These are phyloP conservation scores for Fusarium concolor DNA, from an alignment of 2,329 filamentous ascomycete genomes.

Conservation along the genomic window DNA sequence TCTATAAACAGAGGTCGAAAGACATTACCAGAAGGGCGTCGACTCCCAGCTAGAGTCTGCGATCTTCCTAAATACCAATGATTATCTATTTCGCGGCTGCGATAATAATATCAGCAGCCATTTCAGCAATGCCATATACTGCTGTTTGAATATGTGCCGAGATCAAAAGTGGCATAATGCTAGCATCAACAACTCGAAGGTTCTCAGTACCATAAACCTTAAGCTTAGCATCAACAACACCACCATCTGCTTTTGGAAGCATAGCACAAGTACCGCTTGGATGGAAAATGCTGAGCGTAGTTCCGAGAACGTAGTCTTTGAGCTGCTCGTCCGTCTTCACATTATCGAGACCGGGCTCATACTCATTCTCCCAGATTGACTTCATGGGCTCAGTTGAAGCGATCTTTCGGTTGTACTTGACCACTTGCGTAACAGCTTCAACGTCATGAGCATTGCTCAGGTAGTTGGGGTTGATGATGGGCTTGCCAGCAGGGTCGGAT, in stretches of 20 bases:
- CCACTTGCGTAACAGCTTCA: constrained; percentile 48
- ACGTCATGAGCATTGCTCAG: constrained; percentile 46
- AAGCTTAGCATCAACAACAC: constrained; percentile 58
- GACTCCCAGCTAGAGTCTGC: too few relatives aligned
- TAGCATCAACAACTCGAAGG: constrained; percentile 62
- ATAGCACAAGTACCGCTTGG: constrained; percentile 60
- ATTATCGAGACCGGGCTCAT: constrained; percentile 45
- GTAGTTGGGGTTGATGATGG: constrained; percentile 42
- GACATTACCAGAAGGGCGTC: too few relatives aligned
- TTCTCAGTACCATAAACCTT: constrained; percentile 61
- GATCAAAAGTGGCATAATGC: constrained; percentile 61
- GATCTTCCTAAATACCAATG: too few relatives aligned
- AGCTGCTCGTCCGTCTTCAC: constrained; percentile 36
- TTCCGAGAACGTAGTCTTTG: constrained; percentile 28
- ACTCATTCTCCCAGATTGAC: constrained; percentile 49
- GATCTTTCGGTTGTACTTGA: constrained; percentile 50
- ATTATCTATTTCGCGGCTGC: constrained; percentile 6
- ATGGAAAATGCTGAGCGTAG: constrained; percentile 49
- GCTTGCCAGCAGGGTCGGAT: constrained; percentile 30
- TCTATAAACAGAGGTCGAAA: too few relatives aligned
- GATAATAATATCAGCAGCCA: constrained; percentile 50
- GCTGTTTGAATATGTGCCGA: constrained; percentile 63
- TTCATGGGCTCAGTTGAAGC: constrained; percentile 49
- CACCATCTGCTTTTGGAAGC: constrained; percentile 58
- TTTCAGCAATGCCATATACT: constrained; percentile 66